Base-by-base conservation (phyloP, 176 grass and related monocot genomes). In the Paspalum notatum region DNA sequence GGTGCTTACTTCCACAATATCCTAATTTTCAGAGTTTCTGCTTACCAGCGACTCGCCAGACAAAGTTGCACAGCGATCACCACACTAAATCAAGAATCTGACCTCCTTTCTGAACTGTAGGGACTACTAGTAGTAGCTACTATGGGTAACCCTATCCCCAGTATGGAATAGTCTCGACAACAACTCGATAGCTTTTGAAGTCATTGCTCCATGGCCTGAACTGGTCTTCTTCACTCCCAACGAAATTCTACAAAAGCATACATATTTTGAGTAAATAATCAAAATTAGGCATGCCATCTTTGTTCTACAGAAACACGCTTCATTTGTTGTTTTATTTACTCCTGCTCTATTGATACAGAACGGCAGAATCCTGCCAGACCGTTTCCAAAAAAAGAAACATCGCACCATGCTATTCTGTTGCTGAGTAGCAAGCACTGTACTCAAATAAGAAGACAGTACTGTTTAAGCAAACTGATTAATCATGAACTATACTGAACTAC, bases 181-280 rank as follows among this genome's bases (percentile, higher is more conserved):
- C 9, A 49, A 79, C 64, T 27, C 78, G 59, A 7, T 79, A 83
- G 39, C 21, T 17, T 85, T 67, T 88, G 46, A 32, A 74, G 71
- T 56, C 84, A 48, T 74, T 64, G 24, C 15, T 63, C 90, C 93
- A 93, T 52, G 90, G 90, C 77, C 47, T 76, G 78, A 85, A 97
- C 71, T 87, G 78, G 51, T 66, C 88, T 9, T 97, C 85, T 62
- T 61, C 62, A 32, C 32, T 32, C 14, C 42, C 68, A 78, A 83
- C 12, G 80, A 32, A 32, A 32, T 97, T 91, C 90, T 89, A 14
- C 83, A 86, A 74, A 88, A 72, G 12, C 11, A 61, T 27, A 32
- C 7, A 15, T 7, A 42, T 63, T 80, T 9, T 73, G 7, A 72
- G 20, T 53, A 78, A 74, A 75, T 43, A 79, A 25, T 82, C 12